These are phyloP conservation scores for Amanita inopinata DNA, from an alignment of 768 basidiomycete genomes.

Conservation along the genomic window DNA sequence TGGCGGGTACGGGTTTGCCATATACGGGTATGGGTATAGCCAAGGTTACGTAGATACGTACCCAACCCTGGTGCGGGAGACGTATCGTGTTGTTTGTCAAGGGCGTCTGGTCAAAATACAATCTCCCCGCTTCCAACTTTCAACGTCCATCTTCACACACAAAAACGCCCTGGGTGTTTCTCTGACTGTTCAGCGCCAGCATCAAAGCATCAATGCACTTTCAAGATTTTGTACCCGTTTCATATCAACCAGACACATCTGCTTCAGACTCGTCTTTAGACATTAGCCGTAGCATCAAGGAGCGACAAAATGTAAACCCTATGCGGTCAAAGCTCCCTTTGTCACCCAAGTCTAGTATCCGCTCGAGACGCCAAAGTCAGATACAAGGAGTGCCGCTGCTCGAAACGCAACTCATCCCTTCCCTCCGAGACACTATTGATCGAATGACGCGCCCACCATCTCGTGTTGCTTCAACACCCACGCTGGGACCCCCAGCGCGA, in stretches of 20 bases:
- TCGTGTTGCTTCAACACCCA: constrained; percentile 13
- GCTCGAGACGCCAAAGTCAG: constrained; percentile 29
- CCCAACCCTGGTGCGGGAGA: too few relatives aligned
- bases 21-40: too few relatives aligned
- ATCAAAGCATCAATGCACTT: too few relatives aligned
- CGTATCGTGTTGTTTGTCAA: neutral
- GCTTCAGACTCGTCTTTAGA: constrained; percentile 10
- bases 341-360: constrained; percentile 12
- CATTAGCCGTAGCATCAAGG: neutral
- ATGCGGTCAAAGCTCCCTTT: constrained; percentile 9
- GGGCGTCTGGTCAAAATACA: neutral
- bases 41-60: too few relatives aligned
- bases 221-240: constrained; percentile 13
- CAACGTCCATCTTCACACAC: too few relatives aligned
- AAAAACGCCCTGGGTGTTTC: too few relatives aligned
- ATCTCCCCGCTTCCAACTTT: too few relatives aligned
- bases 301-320: neutral
- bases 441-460: constrained; percentile 58
- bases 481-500: constrained; percentile 6
- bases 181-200: neutral
- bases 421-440: constrained; percentile 62
- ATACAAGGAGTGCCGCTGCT: constrained; percentile 46
- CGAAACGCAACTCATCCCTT: constrained; percentile 58
- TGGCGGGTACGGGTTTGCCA: too few relatives aligned
- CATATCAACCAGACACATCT: constrained; percentile 8